These are phyloP conservation scores for Globisporangium ultimum DNA, from an alignment of 352 stramenopile genomes.

Conservation along the genomic window DNA sequence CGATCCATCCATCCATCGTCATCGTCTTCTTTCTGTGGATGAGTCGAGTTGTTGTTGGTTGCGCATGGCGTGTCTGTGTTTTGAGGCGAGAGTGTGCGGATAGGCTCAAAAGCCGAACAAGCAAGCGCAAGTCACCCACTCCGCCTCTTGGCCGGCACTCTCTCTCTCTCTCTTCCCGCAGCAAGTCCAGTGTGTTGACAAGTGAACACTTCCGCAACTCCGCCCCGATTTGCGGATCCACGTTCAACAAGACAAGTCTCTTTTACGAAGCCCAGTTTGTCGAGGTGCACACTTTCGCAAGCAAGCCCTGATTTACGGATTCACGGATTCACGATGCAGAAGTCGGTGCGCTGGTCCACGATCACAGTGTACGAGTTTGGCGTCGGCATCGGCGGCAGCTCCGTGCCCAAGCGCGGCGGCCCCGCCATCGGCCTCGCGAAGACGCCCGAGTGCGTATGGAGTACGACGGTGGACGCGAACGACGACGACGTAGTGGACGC, in stretches of 20 bases:
- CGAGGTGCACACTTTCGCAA: not conserved
- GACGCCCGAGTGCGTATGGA: conserved; percentile 17
- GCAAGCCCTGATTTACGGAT: not conserved
- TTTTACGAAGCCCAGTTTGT: too few relatives aligned
- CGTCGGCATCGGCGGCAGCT: conserved; percentile 46
- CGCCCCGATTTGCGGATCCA: not conserved
- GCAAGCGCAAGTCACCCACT: too few relatives aligned
- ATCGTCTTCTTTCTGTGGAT: conserved; percentile 12
- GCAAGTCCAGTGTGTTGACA: too few relatives aligned
- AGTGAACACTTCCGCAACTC: not conserved
- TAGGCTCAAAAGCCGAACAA: not conserved
- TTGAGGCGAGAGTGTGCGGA: conserved; percentile 1
- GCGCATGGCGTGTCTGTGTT: not conserved
- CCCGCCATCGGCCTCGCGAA: conserved; percentile 46
- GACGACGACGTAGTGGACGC: too few relatives aligned
- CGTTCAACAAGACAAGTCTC: not conserved
- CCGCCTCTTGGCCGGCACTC: too few relatives aligned
- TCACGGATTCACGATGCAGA: conserved; percentile 18
- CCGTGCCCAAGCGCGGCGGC: conserved; percentile 42
- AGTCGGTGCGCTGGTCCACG: conserved; percentile 54
- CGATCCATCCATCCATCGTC: conserved; percentile 9
- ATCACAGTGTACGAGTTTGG: conserved; percentile 69
- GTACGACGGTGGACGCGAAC: conserved; percentile 16
- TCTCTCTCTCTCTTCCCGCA: too few relatives aligned
- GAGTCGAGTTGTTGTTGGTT: not conserved